A percentile compares a stretch with the other conserved stretches of the same genome.
phyloP scores from a whole-genome alignment of 176 grass and related monocot genomes.

The Phoenix roebelenii region DNA sequence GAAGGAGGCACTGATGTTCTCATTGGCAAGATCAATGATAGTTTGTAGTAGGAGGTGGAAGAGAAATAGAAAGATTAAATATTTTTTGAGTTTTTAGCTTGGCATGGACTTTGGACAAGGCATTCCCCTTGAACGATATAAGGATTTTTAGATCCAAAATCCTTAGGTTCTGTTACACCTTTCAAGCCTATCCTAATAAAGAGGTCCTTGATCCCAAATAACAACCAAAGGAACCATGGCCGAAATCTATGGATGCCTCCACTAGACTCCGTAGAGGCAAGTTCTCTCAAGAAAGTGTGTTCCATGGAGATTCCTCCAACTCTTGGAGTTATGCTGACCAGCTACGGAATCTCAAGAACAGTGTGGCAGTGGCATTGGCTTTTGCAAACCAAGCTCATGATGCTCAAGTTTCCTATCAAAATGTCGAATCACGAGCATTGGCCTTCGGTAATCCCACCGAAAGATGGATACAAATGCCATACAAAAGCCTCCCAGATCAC shows the following conservation, averaged over 20 bases:
- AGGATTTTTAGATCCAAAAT: conserved; percentile 7
- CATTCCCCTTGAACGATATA: neutral
- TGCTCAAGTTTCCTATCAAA: neutral
- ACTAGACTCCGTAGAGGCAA: neutral
- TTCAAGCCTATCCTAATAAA: neutral
- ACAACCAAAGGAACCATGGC: neutral
- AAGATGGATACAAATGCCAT: neutral
- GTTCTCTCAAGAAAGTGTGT: neutral
- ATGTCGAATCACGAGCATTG: neutral
- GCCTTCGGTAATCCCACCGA: neutral
- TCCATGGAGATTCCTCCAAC: neutral
- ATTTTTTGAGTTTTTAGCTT: neutral
- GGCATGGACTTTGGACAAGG: conserved; percentile 3
- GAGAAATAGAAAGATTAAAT: neutral
- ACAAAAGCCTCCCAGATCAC: neutral
- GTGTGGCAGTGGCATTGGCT: neutral
- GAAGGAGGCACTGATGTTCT: no score
- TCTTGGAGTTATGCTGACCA: neutral
- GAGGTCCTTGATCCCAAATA: neutral
- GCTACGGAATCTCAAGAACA: neutral
- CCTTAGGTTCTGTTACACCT: neutral
- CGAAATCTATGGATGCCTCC: neutral
- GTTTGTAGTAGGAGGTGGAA: neutral
- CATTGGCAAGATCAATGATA: neutral
- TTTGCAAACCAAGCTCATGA: neutral